Conservation (phyloP, 495 filamentous ascomycete species). For the Podospora tetraspora region DNA sequence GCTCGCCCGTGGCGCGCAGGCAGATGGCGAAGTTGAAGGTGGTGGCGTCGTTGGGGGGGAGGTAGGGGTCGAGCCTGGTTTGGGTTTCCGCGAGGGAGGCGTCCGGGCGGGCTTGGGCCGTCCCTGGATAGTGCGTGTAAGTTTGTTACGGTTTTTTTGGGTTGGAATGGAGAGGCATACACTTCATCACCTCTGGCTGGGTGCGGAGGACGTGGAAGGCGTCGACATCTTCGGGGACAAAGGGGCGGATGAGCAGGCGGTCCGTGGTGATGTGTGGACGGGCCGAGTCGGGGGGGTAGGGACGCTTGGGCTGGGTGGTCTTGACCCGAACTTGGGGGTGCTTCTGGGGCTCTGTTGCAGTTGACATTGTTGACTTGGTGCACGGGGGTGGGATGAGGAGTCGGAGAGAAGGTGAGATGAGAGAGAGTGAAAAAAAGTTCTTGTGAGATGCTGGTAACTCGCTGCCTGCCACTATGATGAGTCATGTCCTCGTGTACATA, state of each 20-base stretch:
- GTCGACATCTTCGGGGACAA: conserved; percentile 33
- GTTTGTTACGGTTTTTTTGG: background rate
- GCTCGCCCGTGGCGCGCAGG: conserved; percentile 28
- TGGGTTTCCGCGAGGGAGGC: conserved; percentile 30
- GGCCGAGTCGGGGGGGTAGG: conserved; percentile 25
- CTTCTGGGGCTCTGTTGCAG: background rate
- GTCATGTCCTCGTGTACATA: background rate
- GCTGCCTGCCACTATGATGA: background rate
- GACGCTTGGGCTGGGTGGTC: conserved; percentile 32
- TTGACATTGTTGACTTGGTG: background rate
- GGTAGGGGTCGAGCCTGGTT: conserved; percentile 25
- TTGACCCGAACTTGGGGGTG: conserved; percentile 22
- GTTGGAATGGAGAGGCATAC: conserved; percentile 19
- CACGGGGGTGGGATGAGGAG: background rate
- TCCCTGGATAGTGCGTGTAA: background rate
- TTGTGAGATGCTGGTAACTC: background rate
- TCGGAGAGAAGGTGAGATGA: background rate
- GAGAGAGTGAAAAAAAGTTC: no score
- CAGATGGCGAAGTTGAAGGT: conserved; percentile 41
- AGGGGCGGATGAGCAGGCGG: conserved; percentile 42
- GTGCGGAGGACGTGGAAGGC: conserved; percentile 38
- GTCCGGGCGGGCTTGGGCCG: conserved; percentile 30
- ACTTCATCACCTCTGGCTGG: conserved; percentile 49
- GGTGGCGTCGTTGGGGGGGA: conserved; percentile 27
- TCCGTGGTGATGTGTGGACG: conserved; percentile 35